Evolutionary conservation across 768 basidiomycete species (phyloP), one percentile per base, ranked within the genome.

Genomic region (Rhodotorula babjevae): DNA sequence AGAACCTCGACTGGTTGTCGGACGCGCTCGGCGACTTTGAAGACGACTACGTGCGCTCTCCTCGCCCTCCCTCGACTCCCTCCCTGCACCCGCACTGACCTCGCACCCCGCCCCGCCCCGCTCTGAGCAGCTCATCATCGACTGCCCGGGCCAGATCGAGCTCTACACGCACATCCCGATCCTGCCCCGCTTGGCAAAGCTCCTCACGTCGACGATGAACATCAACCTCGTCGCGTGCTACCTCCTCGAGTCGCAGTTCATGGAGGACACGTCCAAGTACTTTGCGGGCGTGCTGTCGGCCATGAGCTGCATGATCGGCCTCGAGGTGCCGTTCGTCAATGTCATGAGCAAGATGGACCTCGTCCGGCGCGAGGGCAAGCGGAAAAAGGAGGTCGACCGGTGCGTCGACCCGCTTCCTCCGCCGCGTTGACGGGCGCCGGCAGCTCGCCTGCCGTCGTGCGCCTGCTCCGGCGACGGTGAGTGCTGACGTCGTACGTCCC

Each of bases 291-390:
- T 98, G 15, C 85, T 99, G 68, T 91, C 91, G 56, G 96, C 96
- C 42, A 97, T 99, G 96, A 93, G 92, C 50, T 93, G 95, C 42
- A 99, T 99, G 96, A 91, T 98, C 49, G 93, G 93, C 77, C 86
- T 99, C 53, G 96, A 97, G 79, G 88, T 96, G 49, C 93, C 94
- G 1, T 94, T 93, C 90, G 89, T 99, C 72, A 98, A 98, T 78
- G 83, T 98, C 80, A 93, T 99, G 91, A 95, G 92, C 57, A 99
- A 99, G 82, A 98, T 99, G 96, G 96, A 99, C 81, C 86, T 99
- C 58, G 90, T 98, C 59, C 73, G 81, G 25, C 78, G 75, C 58
- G 75, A 72, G n/a, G 74, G 74, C 14, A 78, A 81, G 76, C 84
- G 84, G 62, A 85, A 85, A 79, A 87, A 87, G 79, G 90, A 99